These are phyloP conservation scores for Podospora anserina DNA, from an alignment of 495 filamentous ascomycete species.

Conservation along the genomic window DNA sequence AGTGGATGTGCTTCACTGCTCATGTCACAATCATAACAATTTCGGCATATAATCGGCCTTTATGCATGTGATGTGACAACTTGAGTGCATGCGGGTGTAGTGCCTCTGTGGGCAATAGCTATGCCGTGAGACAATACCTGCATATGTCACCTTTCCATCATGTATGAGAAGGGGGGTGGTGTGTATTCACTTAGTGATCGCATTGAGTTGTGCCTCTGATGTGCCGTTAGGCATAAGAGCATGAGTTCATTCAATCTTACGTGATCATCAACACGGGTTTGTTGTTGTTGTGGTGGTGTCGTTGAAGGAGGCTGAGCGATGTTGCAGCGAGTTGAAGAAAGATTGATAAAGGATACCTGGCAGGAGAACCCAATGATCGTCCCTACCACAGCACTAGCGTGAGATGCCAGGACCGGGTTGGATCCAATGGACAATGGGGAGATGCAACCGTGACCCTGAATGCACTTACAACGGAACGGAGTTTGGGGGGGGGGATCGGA, in stretches of 20 bases:
- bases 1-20: neutral
- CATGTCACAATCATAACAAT: neutral
- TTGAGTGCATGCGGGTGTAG: neutral
- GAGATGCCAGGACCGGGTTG: neutral
- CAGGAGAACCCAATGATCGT: neutral
- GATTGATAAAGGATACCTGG: neutral
- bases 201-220: neutral
- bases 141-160: neutral
- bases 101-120: neutral
- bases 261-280: neutral
- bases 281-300: neutral
- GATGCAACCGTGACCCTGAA: neutral
- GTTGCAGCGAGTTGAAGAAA: neutral
- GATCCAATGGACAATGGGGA: neutral
- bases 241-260: neutral
- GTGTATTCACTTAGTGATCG: neutral
- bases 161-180: neutral
- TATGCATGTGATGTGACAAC: neutral
- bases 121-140: neutral
- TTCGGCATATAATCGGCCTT: neutral
- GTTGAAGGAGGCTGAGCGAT: neutral
- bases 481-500: no score
- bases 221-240: neutral
- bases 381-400: neutral
- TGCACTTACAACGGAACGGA: neutral